phyloP scores from a whole-genome alignment of 2,329 filamentous ascomycete genomes.

The Bipolaris cookei region DNA sequence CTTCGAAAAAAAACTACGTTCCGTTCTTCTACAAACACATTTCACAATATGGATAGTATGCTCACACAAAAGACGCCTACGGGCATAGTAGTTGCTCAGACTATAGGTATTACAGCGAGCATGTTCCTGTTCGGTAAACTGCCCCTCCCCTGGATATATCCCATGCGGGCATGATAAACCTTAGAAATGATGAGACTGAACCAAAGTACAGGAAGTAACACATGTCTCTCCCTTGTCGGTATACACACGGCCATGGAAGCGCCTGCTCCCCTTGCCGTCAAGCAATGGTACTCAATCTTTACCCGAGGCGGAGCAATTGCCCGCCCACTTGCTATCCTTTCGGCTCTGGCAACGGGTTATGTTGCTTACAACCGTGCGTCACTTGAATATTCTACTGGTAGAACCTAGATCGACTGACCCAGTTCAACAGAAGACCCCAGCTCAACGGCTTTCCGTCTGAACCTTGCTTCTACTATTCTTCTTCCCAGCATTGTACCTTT shows the following conservation, averaged over 20 bases:
- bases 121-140: slow-evolving; percentile 53
- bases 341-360: slow-evolving; percentile 53
- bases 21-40: neutral
- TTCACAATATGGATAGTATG: slow-evolving; percentile 28
- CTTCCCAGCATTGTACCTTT: slow-evolving; percentile 60
- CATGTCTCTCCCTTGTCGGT: slow-evolving; percentile 50
- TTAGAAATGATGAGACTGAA: neutral
- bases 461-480: slow-evolving; percentile 56
- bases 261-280: slow-evolving; percentile 61
- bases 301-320: slow-evolving; percentile 50
- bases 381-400: neutral
- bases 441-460: slow-evolving; percentile 52
- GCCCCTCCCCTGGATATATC: neutral
- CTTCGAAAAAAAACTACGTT: neutral
- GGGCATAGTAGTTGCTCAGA: slow-evolving; percentile 56
- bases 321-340: slow-evolving; percentile 50
- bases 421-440: slow-evolving; percentile 28
- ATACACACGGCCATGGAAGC: slow-evolving; percentile 62
- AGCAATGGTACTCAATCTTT: slow-evolving; percentile 60
- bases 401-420: slow-evolving; percentile 10
- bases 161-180: neutral
- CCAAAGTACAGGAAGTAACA: slow-evolving; percentile 3
- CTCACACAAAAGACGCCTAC: slow-evolving; percentile 34
- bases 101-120: slow-evolving; percentile 59
- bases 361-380: slow-evolving; percentile 54